Base-by-base conservation (phyloP, 2,329 filamentous ascomycete species). In the Epicoccum nigrum region DNA sequence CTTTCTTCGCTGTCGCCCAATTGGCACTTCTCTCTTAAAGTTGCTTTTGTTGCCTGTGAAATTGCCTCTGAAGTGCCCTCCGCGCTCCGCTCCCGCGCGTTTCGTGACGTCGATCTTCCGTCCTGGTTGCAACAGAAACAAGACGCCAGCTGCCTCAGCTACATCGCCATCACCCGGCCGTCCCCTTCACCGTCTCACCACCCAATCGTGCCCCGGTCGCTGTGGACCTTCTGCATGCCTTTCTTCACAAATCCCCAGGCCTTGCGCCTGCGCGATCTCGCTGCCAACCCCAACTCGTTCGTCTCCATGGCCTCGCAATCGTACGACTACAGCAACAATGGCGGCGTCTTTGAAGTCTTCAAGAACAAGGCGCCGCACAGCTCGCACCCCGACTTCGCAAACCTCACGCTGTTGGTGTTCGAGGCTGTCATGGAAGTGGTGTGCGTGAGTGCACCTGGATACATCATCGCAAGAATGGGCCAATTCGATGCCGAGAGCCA, bases 401-500 rank as follows among this genome's bases (percentile, higher is more conserved):
- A 92, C 64, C 81, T 96, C 23, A 81, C 86, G 31, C 80, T 95
- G 20, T 86, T 96, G 52, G 92, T 97, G 62, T 96, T 96, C 67
- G 92, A 96, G 76, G 94, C 94, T 9, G 92, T 97, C 21, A 81
- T 97, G 67, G 92, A 97, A 71, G 93, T 97, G 19, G 89, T 99
- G 41, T 97, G 92, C 71, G 92, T 99, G 72, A 93, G 89, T 73
- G 76, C 97, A 62, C 94, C 94, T 0, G 94, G 94, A 21, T 99
- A 97, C 76, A 88, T 99, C 58, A 86, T 97, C 45, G 94, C 94
- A 11, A 82, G 89, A 31, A 82, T 91, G 64, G 94, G 94, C 71
- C 89, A 96, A 77, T 97, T 99, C 75, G 91, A 96, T 75, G 91
- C 90, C 58, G 92, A 96, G 43, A 90, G 92, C 72, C 94, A 99